phyloP scores from a whole-genome alignment of 805 yeast genomes.

The Teunomyces lycoperdinae region DNA sequence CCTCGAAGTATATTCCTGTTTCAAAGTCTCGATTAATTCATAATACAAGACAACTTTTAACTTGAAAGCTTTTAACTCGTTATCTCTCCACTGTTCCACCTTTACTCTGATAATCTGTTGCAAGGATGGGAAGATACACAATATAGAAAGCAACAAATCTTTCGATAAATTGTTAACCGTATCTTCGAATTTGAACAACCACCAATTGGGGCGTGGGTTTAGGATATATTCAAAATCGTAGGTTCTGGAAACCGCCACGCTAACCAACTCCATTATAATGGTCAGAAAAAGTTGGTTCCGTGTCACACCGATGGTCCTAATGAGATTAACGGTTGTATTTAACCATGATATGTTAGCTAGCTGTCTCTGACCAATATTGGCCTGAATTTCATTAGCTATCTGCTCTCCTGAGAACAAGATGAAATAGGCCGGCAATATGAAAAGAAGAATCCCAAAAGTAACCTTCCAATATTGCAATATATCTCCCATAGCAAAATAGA shows the following conservation, averaged over 20 bases:
- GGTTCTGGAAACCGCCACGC: conserved; percentile 15
- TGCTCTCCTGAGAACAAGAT: background rate
- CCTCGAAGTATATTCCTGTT: conserved; percentile 7
- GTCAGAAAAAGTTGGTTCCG: background rate
- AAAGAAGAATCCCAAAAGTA: background rate
- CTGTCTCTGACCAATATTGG: background rate
- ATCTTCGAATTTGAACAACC: conserved; percentile 7
- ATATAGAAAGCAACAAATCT: conserved; percentile 14
- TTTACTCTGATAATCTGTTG: conserved; percentile 10
- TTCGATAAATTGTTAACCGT: conserved; percentile 15
- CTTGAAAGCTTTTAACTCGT: conserved; percentile 16
- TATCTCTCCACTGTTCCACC: conserved; percentile 15
- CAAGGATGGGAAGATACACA: conserved; percentile 17
- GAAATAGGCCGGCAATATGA: background rate
- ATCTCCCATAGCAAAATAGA: background rate
- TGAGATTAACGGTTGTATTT: background rate
- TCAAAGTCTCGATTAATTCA: conserved; percentile 9
- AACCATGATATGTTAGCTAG: background rate
- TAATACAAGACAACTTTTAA: conserved; percentile 5
- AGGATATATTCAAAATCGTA: conserved; percentile 22
- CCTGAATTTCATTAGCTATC: background rate
- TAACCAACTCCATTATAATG: conserved; percentile 11
- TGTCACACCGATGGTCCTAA: background rate
- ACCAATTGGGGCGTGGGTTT: conserved; percentile 2
- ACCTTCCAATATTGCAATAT: background rate